phyloP scores from a whole-genome alignment of 352 stramenopile genomes.

The Peronospora farinosa region DNA sequence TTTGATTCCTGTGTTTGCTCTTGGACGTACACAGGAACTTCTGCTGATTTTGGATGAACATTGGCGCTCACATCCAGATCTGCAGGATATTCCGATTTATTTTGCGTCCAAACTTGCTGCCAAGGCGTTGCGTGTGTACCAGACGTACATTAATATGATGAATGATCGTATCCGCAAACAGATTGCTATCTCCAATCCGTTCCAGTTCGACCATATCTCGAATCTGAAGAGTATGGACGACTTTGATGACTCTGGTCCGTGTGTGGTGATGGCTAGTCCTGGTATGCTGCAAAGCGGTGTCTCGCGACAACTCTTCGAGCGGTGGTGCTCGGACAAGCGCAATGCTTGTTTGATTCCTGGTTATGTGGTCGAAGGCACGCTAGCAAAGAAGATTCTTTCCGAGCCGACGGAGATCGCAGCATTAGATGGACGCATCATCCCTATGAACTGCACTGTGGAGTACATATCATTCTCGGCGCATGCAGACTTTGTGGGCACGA shows the following conservation, averaged over 20 bases:
- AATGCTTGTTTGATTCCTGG: constrained; percentile 99
- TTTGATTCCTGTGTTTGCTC: constrained; percentile 97
- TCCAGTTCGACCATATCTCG: constrained; percentile 95
- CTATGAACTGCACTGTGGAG: constrained; percentile 93
- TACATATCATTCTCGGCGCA: constrained; percentile 98
- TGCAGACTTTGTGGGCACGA: constrained; percentile 95
- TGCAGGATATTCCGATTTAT: constrained; percentile 98
- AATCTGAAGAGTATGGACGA: constrained; percentile 96
- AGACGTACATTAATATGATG: constrained; percentile 99
- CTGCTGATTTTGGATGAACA: constrained; percentile 99
- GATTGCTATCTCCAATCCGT: constrained; percentile 97
- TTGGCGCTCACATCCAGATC: constrained; percentile 91
- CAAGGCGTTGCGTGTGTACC: constrained; percentile 96
- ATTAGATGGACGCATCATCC: constrained; percentile 90
- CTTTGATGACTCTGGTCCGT: constrained; percentile 96
- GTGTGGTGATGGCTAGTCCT: constrained; percentile 97
- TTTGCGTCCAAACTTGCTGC: constrained; percentile 96
- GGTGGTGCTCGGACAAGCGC: constrained; percentile 95
- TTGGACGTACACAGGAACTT: constrained; percentile 97
- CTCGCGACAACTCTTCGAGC: constrained; percentile 95
- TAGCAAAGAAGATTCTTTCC: constrained; percentile 96
- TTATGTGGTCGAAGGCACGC: constrained; percentile 97
- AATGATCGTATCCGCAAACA: constrained; percentile 95
- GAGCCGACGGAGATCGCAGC: constrained; percentile 94
- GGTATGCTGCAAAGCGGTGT: constrained; percentile 98